Evolutionary conservation across 805 yeast species (phyloP), one percentile per base, ranked within the genome.

Genomic region (Pichia rugopelliculosa): DNA sequence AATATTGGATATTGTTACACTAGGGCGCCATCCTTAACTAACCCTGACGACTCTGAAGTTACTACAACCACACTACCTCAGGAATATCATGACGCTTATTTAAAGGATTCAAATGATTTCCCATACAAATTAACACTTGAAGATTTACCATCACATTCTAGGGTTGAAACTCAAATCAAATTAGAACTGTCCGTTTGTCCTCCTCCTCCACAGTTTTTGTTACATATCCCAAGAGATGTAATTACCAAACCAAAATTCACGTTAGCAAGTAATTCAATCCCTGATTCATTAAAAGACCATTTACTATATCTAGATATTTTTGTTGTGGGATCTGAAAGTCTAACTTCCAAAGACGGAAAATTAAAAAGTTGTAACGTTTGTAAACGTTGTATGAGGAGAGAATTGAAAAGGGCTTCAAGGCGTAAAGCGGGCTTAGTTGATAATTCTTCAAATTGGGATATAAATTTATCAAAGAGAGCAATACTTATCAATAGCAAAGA

Each of bases 111-210:
- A 10, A 44, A 33, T 41, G 55, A 60, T 5, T 66, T 75, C 45
- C 78, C 78, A 1, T 80, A 76, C 60, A 68, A 72, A 46, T 54
- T 85, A 45, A 62, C 67, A 23, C 69, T 91, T 1, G 64, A 72
- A 8, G 84, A 81, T 44, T 70, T 91, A 40, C 97, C 97, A 2
- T 68, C 77, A 6, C 81, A 80, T 55, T 87, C 96, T 12, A 77
- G 99, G 54, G 99, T 91, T 7, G 99, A 91, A 66, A 91, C 97
- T 15, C 99, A 93, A 67, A 87, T 93, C 61, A 90, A 88, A 63
- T 69, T 95, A 39, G 74, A 75, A 39, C 66, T 91, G 20, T 62
- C 74, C 9, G 69, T 91, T 39, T 74, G 80, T 26, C 96, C 96
- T 1, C 79, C 91, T 1, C 95, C 96, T 0, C 74, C 78, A 6